A percentile compares a stretch with the other conserved stretches of the same genome.
Conservation (phyloP, 345 rosid genomes). For the Physaria fendleri region DNA sequence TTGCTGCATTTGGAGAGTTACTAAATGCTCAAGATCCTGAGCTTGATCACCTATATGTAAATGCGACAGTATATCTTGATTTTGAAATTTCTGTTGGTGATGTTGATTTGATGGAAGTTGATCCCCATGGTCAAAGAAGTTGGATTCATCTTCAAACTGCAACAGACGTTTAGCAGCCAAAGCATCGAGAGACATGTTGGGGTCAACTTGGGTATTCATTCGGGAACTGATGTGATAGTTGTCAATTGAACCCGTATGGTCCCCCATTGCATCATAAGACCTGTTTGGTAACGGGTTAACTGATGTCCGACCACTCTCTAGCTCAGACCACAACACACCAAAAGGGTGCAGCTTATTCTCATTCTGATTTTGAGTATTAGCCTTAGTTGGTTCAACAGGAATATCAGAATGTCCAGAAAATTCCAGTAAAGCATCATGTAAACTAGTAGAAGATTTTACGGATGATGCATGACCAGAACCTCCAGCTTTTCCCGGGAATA, state of each 20-base stretch:
- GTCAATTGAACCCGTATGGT: slow-evolving; percentile 30
- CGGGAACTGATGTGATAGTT: slow-evolving; percentile 32
- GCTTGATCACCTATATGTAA: slow-evolving; percentile 26
- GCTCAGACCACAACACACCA: slow-evolving; percentile 61
- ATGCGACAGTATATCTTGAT: slow-evolving; percentile 27
- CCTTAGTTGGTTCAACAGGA: slow-evolving; percentile 31
- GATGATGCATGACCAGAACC: slow-evolving; percentile 23
- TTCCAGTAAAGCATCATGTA: slow-evolving; percentile 25
- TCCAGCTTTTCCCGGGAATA: slow-evolving; percentile 45
- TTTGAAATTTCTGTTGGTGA: slow-evolving; percentile 35
- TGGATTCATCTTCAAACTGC: slow-evolving; percentile 31
- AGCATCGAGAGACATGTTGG: slow-evolving; percentile 28
- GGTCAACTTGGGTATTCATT: slow-evolving; percentile 26
- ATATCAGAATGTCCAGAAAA: slow-evolving; percentile 27
- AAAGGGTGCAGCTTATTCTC: slow-evolving; percentile 55
- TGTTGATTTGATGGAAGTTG: slow-evolving; percentile 33
- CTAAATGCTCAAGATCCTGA: slow-evolving; percentile 33
- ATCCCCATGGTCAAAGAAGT: slow-evolving; percentile 32
- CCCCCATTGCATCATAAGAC: slow-evolving; percentile 24
- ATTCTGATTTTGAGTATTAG: slow-evolving; percentile 28
- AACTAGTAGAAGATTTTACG: slow-evolving; percentile 19
- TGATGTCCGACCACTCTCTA: slow-evolving; percentile 35
- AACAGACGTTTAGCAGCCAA: slow-evolving; percentile 31
- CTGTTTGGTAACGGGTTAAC: slow-evolving; percentile 33
- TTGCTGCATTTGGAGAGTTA: slow-evolving; percentile 35